phyloP scores from a whole-genome alignment of 495 filamentous ascomycete species.

The Penicillium verhagenii region DNA sequence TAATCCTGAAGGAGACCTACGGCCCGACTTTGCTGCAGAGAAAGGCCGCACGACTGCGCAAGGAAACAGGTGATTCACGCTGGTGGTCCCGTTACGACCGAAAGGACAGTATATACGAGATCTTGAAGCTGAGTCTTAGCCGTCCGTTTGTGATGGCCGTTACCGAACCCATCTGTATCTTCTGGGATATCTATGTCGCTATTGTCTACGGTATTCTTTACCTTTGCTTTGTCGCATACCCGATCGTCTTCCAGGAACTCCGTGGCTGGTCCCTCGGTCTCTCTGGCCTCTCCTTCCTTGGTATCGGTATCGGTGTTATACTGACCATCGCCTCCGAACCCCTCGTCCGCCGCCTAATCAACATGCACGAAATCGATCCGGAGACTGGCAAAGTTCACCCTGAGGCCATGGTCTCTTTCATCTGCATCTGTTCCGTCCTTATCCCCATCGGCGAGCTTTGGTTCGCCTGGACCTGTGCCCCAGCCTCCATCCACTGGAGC shows the following conservation, averaged over 20 bases:
- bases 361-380: constrained; percentile 65
- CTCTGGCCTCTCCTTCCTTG: constrained; percentile 70
- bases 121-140: constrained; percentile 69
- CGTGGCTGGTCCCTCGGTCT: constrained; percentile 69
- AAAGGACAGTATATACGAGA: constrained; percentile 48
- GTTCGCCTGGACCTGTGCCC: constrained; percentile 80
- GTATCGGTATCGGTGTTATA: constrained; percentile 72
- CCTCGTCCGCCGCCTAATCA: constrained; percentile 68
- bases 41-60: constrained; percentile 66
- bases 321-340: constrained; percentile 67
- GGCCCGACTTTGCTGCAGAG: constrained; percentile 67
- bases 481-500: constrained; percentile 70
- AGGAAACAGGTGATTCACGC: constrained; percentile 70
- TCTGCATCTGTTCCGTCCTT: constrained; percentile 66
- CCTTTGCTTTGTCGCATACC: constrained; percentile 80
- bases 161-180: constrained; percentile 81
- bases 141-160: constrained; percentile 76
- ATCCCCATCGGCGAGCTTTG: constrained; percentile 71
- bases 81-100: constrained; percentile 79
- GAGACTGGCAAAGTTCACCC: constrained; percentile 64
- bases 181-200: constrained; percentile 74
- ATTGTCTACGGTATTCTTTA: constrained; percentile 72
- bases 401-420: constrained; percentile 71
- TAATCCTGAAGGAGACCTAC: constrained; percentile 72
- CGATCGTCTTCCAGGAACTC: constrained; percentile 70